Conservation (phyloP, 306 rosid species). For the Ceratonia siliqua region DNA sequence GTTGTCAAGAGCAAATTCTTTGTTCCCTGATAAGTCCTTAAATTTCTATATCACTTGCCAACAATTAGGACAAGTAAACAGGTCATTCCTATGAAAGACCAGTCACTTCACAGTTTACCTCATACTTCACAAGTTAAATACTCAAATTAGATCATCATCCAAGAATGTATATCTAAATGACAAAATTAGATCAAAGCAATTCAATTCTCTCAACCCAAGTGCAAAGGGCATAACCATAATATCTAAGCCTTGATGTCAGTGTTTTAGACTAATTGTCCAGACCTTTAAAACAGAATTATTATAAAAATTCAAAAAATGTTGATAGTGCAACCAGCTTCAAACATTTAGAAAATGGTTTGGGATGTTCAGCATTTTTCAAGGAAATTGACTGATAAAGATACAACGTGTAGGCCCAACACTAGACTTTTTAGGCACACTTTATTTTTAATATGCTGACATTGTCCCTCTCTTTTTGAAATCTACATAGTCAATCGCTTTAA, state of each 20-base stretch:
- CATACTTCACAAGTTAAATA: no score
- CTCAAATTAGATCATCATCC: background rate
- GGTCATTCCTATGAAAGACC: background rate
- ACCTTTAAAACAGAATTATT: background rate
- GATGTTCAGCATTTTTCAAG: no score
- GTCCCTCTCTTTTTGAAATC: no score
- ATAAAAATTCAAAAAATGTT: background rate
- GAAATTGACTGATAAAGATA: no score
- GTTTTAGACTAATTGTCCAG: background rate
- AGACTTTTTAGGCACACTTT: no score
- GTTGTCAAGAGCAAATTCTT: background rate
- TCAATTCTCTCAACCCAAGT: background rate
- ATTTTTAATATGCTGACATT: no score
- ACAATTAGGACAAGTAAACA: background rate
- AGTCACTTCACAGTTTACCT: no score
- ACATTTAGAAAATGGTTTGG: background rate
- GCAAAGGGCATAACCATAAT: background rate
- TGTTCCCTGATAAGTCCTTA: background rate
- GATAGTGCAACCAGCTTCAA: background rate
- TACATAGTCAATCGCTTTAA: no score
- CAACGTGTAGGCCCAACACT: no score
- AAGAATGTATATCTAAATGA: background rate
- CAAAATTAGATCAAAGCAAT: conserved; percentile 8
- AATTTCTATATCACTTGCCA: background rate
- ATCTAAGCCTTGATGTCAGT: background rate